phyloP scores from a whole-genome alignment of 768 basidiomycete species.

The Hirschioporus abietinus region DNA sequence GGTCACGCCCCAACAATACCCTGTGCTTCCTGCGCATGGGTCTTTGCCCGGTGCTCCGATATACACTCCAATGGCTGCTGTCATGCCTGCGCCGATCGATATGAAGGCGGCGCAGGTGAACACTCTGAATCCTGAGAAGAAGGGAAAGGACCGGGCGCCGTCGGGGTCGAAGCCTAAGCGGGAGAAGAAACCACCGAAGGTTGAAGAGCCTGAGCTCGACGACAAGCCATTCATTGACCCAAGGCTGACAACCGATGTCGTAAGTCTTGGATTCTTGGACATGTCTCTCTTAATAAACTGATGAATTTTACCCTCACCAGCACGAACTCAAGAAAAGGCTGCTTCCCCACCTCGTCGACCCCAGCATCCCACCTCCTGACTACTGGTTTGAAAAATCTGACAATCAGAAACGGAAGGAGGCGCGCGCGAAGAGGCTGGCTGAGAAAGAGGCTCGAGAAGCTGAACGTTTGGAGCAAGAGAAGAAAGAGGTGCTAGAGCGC shows the following conservation, averaged over 20 bases:
- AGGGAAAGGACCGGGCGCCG: background rate
- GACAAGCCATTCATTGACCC: background rate
- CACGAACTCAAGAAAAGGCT: background rate
- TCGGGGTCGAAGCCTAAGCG: background rate
- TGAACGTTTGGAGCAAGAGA: constrained; percentile 79
- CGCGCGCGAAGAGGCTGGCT: constrained; percentile 70
- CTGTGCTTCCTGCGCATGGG: background rate
- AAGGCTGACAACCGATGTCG: background rate
- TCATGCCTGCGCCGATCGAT: background rate
- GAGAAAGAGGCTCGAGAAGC: constrained; percentile 89
- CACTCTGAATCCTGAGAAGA: background rate
- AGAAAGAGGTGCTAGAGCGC: constrained; percentile 71
- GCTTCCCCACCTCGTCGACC: background rate
- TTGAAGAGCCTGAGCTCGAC: background rate
- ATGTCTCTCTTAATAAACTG: background rate
- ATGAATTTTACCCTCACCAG: background rate
- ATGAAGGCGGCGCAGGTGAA: background rate
- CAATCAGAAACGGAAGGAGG: constrained; percentile 80
- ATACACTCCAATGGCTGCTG: background rate
- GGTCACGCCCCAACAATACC: background rate
- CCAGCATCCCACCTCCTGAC: background rate
- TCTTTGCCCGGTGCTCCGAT: background rate
- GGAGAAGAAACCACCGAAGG: background rate
- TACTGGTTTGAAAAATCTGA: constrained; percentile 42
- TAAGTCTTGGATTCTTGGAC: background rate